A percentile compares a stretch with the other conserved stretches of the same genome.
These are phyloP conservation scores for Pseudonitzschia pungens DNA, from an alignment of 108 stramenopile species.

Conservation along the genomic window DNA sequence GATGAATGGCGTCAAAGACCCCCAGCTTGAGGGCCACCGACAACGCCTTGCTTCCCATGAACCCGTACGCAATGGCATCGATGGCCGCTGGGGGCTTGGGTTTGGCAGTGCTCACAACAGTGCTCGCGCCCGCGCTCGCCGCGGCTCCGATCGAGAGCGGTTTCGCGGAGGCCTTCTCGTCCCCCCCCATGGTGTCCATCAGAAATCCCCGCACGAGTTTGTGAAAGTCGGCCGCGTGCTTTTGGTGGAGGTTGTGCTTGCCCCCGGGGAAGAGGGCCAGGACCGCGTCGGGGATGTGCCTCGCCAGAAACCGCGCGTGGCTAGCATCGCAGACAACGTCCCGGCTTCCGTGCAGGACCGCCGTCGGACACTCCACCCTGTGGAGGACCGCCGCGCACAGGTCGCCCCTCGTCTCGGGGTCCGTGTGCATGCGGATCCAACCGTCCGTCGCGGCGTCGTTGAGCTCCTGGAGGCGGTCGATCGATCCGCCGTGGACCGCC, in stretches of 20 bases:
- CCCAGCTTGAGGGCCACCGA: slow-evolving; percentile 16
- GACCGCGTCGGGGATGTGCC: slow-evolving; percentile 17
- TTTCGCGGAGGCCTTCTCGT: no score
- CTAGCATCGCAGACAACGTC: slow-evolving; percentile 22
- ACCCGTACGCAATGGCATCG: slow-evolving; percentile 31
- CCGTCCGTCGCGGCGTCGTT: slow-evolving; percentile 30
- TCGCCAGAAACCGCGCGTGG: slow-evolving; percentile 23
- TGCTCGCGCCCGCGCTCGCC: not conserved
- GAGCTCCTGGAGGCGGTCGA: slow-evolving; percentile 18
- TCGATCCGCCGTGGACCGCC: slow-evolving; percentile 2
- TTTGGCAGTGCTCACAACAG: not conserved
- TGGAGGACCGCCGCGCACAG: slow-evolving; percentile 16
- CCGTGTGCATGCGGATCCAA: slow-evolving; percentile 18
- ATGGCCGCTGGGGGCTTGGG: not conserved
- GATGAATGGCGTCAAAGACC: slow-evolving; percentile 25
- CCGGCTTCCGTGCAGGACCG: slow-evolving; percentile 25
- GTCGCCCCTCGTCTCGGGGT: slow-evolving; percentile 6
- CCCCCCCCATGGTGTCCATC: not conserved
- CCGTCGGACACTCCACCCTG: slow-evolving; percentile 22
- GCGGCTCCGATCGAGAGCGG: no score
- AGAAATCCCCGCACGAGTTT: slow-evolving; percentile 13
- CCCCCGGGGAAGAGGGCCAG: slow-evolving; percentile 23
- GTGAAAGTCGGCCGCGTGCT: slow-evolving; percentile 21
- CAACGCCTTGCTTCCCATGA: slow-evolving; percentile 35
- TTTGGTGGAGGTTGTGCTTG: slow-evolving; percentile 34